Conservation (phyloP, 1,284 basidiomycete genomes). For the Ceratobasidium papillatum region DNA sequence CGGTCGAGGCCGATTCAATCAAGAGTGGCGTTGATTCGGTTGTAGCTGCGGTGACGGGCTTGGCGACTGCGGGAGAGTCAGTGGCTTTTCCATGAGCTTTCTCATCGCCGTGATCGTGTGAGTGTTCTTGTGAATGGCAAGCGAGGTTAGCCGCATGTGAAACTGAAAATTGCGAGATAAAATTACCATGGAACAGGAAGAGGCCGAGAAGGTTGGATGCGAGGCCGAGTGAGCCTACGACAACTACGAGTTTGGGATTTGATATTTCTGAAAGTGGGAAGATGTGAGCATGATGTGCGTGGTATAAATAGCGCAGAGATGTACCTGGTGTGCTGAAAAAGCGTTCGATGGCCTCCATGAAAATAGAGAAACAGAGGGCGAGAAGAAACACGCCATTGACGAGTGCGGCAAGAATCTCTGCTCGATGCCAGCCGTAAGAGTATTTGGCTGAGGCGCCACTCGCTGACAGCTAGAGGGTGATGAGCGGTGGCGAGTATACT, state of each 20-base stretch:
- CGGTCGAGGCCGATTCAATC: slow-evolving; percentile 6
- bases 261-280: slow-evolving; percentile 77
- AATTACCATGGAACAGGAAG: slow-evolving; percentile 92
- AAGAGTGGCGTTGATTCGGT: slow-evolving; percentile 43
- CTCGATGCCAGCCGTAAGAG: slow-evolving; percentile 97
- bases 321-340: slow-evolving; percentile 85
- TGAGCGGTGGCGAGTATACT: neutral
- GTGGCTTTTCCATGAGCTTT: slow-evolving; percentile 21
- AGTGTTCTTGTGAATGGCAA: slow-evolving; percentile 64
- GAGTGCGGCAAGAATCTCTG: slow-evolving; percentile 96
- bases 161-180: slow-evolving; percentile 47
- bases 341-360: slow-evolving; percentile 89
- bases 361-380: slow-evolving; percentile 96
- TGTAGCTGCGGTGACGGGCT: slow-evolving; percentile 47
- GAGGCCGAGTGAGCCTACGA: slow-evolving; percentile 91
- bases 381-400: slow-evolving; percentile 97
- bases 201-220: slow-evolving; percentile 93
- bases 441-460: slow-evolving; percentile 61
- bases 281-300: neutral
- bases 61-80: slow-evolving; percentile 37
- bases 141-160: slow-evolving; percentile 7
- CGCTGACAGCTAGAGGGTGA: slow-evolving; percentile 6
- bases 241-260: slow-evolving; percentile 85
- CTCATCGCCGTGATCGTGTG: slow-evolving; percentile 58
- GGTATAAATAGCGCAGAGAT: slow-evolving; percentile 1